phyloP scores from a whole-genome alignment of 2,329 filamentous ascomycete species.

The Sporothrix pallida region DNA sequence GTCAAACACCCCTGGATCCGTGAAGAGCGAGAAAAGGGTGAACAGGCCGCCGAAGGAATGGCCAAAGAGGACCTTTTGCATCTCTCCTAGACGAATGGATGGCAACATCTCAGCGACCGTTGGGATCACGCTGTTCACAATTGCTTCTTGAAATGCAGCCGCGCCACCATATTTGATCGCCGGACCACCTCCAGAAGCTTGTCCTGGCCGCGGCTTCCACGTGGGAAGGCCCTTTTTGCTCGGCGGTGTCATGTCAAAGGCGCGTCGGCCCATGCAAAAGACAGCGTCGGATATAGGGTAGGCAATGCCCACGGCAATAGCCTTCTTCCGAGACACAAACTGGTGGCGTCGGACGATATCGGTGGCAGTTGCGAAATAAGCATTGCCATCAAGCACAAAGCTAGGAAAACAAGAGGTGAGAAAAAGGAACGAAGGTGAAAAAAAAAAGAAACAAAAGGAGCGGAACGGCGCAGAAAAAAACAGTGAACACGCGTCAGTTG shows the following conservation, averaged over 20 bases:
- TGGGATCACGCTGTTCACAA: constrained; percentile 3
- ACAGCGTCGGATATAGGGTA: constrained; percentile 27
- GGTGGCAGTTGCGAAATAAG: constrained; percentile 20
- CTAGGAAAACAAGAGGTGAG: neutral
- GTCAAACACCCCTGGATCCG: neutral
- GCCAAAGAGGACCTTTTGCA: constrained; percentile 6
- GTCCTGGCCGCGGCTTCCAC: constrained; percentile 3
- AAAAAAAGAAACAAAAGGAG: neutral
- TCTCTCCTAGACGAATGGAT: neutral
- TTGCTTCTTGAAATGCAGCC: neutral
- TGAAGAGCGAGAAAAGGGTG: constrained; percentile 4
- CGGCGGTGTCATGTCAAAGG: constrained; percentile 17
- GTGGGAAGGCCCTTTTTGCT: constrained; percentile 5
- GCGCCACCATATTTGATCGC: constrained; percentile 1
- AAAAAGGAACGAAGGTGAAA: neutral
- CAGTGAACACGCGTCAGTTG: neutral
- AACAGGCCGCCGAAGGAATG: constrained; percentile 19
- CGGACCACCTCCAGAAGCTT: too few species aligned
- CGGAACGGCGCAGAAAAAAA: neutral
- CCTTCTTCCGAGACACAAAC: constrained; percentile 6
- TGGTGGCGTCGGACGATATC: constrained; percentile 24
- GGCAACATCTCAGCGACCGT: neutral
- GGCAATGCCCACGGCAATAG: neutral
- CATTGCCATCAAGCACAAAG: constrained; percentile 18
- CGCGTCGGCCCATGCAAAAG: neutral